Evolutionary conservation across 768 basidiomycete genomes (phyloP).

Genomic region (Serendipita indica): DNA sequence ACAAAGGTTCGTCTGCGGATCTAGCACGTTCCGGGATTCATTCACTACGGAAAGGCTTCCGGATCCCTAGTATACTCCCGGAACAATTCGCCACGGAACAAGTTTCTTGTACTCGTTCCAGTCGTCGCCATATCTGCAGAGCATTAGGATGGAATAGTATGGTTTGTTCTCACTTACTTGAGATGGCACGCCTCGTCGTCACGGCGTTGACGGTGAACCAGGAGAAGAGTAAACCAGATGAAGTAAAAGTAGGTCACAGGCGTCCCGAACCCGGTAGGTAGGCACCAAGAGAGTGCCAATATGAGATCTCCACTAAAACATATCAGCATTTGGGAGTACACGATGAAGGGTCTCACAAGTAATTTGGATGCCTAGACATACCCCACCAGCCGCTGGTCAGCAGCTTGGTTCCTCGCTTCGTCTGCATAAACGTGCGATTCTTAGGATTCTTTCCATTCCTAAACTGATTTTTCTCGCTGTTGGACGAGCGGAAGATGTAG

Average conservation of each 20-base stretch:
- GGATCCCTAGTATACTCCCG: slow-evolving; percentile 50
- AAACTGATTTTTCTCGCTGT: slow-evolving; percentile 93
- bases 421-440: slow-evolving; percentile 65
- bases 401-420: slow-evolving; percentile 75
- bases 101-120: slow-evolving; percentile 83
- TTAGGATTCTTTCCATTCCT: slow-evolving; percentile 88
- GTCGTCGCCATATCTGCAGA: slow-evolving; percentile 74
- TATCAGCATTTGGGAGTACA: too few relatives aligned
- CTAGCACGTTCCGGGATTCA: too few relatives aligned
- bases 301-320: slow-evolving; percentile 70
- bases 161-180: slow-evolving; percentile 41
- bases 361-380: slow-evolving; percentile 81
- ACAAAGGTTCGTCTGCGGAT: too few relatives aligned
- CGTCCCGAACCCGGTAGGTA: slow-evolving; percentile 81
- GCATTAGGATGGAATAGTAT: background rate
- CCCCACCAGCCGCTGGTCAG: slow-evolving; percentile 99
- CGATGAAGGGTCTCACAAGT: slow-evolving; percentile 62
- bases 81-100: slow-evolving; percentile 76
- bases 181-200: slow-evolving; percentile 85
- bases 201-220: slow-evolving; percentile 76
- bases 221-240: slow-evolving; percentile 72
- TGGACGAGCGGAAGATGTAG: slow-evolving; percentile 79
- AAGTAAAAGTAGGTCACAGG: slow-evolving; percentile 96
- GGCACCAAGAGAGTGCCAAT: slow-evolving; percentile 86
- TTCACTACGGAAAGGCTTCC: too few relatives aligned